Evolutionary conservation across 805 yeast species (phyloP).

Genomic region (Yarrowia hollandica): DNA sequence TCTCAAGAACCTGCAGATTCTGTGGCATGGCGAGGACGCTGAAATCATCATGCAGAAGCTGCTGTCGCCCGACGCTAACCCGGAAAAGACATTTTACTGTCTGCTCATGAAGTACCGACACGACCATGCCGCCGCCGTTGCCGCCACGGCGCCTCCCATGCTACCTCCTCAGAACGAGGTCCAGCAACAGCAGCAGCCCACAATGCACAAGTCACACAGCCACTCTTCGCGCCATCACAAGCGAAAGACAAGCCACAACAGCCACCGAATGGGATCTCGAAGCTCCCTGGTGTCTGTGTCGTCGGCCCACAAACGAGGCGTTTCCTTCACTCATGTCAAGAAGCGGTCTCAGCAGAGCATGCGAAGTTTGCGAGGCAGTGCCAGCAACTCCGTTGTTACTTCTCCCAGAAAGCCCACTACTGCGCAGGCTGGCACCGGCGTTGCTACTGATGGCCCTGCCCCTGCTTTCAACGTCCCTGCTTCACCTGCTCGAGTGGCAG

Average conservation of each 20-base stretch:
- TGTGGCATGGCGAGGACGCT: slow-evolving; percentile 76
- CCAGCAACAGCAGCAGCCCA: not conserved
- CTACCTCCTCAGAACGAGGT: too few species aligned
- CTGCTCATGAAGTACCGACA: slow-evolving; percentile 69
- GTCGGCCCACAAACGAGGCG: slow-evolving; percentile 37
- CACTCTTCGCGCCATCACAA: slow-evolving; percentile 24
- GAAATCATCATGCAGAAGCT: slow-evolving; percentile 55
- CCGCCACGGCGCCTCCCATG: slow-evolving; percentile 1
- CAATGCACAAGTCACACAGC: slow-evolving; percentile 10
- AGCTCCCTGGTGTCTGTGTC: slow-evolving; percentile 35
- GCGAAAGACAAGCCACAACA: slow-evolving; percentile 12
- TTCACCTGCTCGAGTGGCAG: not conserved
- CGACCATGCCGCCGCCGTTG: slow-evolving; percentile 48
- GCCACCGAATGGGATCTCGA: slow-evolving; percentile 32
- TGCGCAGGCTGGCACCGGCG: not conserved
- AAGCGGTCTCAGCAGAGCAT: slow-evolving; percentile 23
- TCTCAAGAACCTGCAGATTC: slow-evolving; percentile 68
- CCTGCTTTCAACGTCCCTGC: not conserved
- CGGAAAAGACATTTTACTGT: slow-evolving; percentile 81
- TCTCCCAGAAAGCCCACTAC: slow-evolving; percentile 15
- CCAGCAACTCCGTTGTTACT: slow-evolving; percentile 17
- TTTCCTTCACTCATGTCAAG: slow-evolving; percentile 33
- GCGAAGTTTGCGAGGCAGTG: slow-evolving; percentile 15
- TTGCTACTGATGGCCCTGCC: not conserved
- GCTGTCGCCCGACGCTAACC: slow-evolving; percentile 56